Evolutionary conservation across 1,139 yeast species (phyloP), one percentile per base, ranked within the genome.

Genomic region (Chernovozyma aurita): DNA sequence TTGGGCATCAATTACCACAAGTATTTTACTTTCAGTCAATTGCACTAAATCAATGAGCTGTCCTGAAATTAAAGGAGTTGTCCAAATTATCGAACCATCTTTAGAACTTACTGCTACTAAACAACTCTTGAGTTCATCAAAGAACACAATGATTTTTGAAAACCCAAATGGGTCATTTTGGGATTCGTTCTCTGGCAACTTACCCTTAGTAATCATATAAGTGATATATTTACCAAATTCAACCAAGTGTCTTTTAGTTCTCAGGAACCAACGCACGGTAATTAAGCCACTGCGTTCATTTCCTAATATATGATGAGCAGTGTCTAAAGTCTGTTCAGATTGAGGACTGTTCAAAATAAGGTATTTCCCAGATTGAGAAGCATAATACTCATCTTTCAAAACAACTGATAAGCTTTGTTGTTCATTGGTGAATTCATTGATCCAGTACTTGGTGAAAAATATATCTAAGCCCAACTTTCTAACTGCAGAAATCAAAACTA

Each of bases 31-130:
- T 4, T 53, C 50, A 11, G 46, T 47, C 32, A 38, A 32, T 20
- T 53, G 57, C 14, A 43, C 39, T 24, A 52, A 43, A 27, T 50
- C 57, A 11, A 40, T 36, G 13, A 52, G 32, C 8, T 39, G 45
- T 2, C 44, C 50, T 5, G 13, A 38, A 11, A 35, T 24, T 2
- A 28, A 21, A 9, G 53, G 38, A 1, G 36, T 36, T 3, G 48
- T 39, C 74, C 74, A 68, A 5, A 50, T 45, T 1, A 47, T 21
- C 1, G 37, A 41, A 1, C 70, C 70, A 36, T 53, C 42, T 16
- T 49, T 53, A 0, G 73, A 50, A 29, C 63, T 59, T 12, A 60
- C 38, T 2, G 71, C 73, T 2, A 58, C 53, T 5, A 68, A 42
- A 1, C 40, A 36, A 1, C 42, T 35, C n/a, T 42, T 41, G 3